Conservation (phyloP, 2,329 filamentous ascomycete species). For the Neodidymelliopsis sp. region DNA sequence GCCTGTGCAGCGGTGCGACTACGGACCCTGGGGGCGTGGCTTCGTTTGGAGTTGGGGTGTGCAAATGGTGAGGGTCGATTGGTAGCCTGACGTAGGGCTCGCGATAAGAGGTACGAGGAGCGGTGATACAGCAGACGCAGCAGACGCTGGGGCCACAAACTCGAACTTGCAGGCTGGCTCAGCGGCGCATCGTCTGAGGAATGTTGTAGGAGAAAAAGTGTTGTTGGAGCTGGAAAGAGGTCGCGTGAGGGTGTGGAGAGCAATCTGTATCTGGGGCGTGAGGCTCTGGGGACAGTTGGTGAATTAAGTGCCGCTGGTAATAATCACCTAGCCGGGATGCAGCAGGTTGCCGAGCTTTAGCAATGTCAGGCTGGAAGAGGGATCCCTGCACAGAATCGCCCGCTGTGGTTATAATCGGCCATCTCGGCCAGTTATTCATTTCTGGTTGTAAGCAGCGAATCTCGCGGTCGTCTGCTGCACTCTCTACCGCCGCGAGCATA, state of each 20-base stretch:
- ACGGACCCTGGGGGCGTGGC: slow-evolving; percentile 25
- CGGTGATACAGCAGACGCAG: slow-evolving; percentile 42
- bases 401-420: slow-evolving; percentile 10
- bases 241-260: slow-evolving; percentile 27
- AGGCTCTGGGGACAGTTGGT: slow-evolving; percentile 20
- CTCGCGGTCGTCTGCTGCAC: not conserved
- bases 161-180: slow-evolving; percentile 25
- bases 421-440: slow-evolving; percentile 17
- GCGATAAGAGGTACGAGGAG: slow-evolving; percentile 43
- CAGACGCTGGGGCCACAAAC: slow-evolving; percentile 29
- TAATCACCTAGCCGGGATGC: slow-evolving; percentile 2
- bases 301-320: slow-evolving; percentile 18
- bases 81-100: slow-evolving; percentile 40
- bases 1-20: slow-evolving; percentile 29
- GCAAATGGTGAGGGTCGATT: slow-evolving; percentile 35
- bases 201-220: not conserved
- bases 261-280: slow-evolving; percentile 13
- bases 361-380: not conserved
- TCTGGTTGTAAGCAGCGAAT: slow-evolving; percentile 5
- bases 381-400: slow-evolving; percentile 14
- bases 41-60: slow-evolving; percentile 24
- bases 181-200: slow-evolving; percentile 33
- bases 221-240: slow-evolving; percentile 12
- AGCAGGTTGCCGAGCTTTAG: too few species aligned
- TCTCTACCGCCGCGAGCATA: not conserved